These are phyloP conservation scores for Dimocarpus longan DNA, from an alignment of 345 rosid species.

Conservation along the genomic window DNA sequence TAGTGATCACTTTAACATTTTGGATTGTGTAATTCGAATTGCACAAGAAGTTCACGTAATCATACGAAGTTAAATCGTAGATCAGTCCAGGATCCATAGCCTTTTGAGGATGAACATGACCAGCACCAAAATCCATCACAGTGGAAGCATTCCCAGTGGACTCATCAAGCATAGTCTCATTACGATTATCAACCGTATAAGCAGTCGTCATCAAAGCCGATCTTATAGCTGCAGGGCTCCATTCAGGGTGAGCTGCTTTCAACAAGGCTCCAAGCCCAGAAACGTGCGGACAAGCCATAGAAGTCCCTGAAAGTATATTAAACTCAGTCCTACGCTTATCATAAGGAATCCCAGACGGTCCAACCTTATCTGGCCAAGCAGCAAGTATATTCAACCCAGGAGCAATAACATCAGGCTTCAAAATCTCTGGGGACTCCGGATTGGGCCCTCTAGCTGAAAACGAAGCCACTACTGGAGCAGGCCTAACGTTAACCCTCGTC, in stretches of 20 bases:
- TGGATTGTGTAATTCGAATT: conserved; percentile 66
- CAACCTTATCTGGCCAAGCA: conserved; percentile 86
- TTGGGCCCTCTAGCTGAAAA: conserved; percentile 91
- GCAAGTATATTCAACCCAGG: conserved; percentile 94
- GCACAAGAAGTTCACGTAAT: conserved; percentile 80
- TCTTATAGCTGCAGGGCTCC: conserved; percentile 86
- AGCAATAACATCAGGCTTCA: conserved; percentile 89
- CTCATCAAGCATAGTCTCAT: conserved; percentile 71
- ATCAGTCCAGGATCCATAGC: conserved; percentile 89
- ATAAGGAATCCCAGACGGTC: conserved; percentile 67
- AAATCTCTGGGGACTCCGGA: conserved; percentile 72
- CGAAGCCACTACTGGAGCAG: conserved; percentile 89
- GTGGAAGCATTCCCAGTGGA: conserved; percentile 72
- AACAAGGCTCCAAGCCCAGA: conserved; percentile 89
- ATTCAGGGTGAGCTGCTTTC: conserved; percentile 85
- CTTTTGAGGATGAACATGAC: conserved; percentile 86
- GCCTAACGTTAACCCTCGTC: conserved; percentile 61
- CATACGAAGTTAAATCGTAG: conserved; percentile 63
- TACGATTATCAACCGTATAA: conserved; percentile 61
- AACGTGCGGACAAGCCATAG: conserved; percentile 97
- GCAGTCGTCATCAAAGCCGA: conserved; percentile 95
- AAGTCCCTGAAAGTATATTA: conserved; percentile 89
- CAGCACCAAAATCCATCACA: conserved; percentile 73
- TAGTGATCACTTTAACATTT: conserved; percentile 63
- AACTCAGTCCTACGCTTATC: conserved; percentile 74